Percentiles rank a stretch among this genome's conserved stretches.
phyloP scores from a whole-genome alignment of 192 early-diverging fungal genomes.

The Gigaspora rosea region DNA sequence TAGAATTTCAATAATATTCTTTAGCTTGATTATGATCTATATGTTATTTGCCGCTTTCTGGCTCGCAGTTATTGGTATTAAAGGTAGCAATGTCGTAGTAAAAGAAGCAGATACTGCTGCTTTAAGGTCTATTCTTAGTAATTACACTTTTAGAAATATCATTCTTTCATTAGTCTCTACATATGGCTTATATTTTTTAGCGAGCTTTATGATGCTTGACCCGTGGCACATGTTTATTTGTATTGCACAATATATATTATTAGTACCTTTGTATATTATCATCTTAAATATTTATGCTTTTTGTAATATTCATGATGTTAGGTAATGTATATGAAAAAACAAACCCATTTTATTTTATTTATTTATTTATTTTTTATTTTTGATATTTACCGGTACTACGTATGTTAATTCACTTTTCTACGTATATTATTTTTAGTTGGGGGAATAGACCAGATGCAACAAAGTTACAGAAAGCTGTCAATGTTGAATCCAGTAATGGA shows the following conservation, averaged over 20 bases:
- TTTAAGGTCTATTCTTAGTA: constrained; percentile 36
- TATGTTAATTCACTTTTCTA: neutral
- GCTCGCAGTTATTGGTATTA: constrained; percentile 48
- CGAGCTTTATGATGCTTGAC: constrained; percentile 68
- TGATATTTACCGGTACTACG: neutral
- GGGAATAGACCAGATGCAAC: too few relatives aligned
- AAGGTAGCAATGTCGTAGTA: neutral
- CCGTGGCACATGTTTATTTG: constrained; percentile 80
- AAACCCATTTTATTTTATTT: too few relatives aligned
- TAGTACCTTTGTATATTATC: constrained; percentile 80
- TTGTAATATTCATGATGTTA: constrained; percentile 62
- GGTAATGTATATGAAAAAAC: constrained; percentile 23
- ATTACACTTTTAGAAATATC: constrained; percentile 61
- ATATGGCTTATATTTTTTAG: constrained; percentile 74
- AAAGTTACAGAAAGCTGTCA: too few relatives aligned
- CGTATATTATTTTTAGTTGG: too few relatives aligned
- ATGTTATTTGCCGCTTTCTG: constrained; percentile 56
- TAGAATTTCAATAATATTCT: constrained; percentile 45
- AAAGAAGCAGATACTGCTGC: neutral
- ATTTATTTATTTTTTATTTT: too few relatives aligned
- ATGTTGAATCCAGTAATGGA: too few relatives aligned
- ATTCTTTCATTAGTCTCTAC: constrained; percentile 68
- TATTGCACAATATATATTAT: constrained; percentile 71
- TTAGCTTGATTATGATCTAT: constrained; percentile 55
- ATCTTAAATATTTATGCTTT: constrained; percentile 63